Percentiles rank a stretch among this genome's conserved stretches.
Evolutionary conservation across 768 basidiomycete species (phyloP).

Genomic region (Macrolepiota fuliginosa): DNA sequence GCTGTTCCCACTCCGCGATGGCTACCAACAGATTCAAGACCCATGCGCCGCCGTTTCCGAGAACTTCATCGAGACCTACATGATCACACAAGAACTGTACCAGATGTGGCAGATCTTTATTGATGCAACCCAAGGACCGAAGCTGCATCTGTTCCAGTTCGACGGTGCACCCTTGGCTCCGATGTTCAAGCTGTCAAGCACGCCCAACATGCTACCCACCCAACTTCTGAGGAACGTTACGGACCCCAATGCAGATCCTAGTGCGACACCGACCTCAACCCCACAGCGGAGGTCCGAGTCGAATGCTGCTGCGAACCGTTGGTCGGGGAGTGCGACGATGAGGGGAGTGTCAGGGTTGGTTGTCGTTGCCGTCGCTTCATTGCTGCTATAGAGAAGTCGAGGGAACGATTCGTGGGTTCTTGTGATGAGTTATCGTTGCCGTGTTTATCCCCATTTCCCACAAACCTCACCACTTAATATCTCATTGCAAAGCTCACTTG

Average conservation of each 20-base stretch:
- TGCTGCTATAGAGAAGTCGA: slow-evolving; percentile 28
- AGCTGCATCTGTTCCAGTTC: slow-evolving; percentile 74
- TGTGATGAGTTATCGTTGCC: slow-evolving; percentile 13
- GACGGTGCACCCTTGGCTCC: slow-evolving; percentile 80
- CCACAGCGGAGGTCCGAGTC: slow-evolving; percentile 23
- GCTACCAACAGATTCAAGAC: slow-evolving; percentile 93
- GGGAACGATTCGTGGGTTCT: background rate
- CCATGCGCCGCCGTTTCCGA: slow-evolving; percentile 80
- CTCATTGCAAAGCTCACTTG: background rate
- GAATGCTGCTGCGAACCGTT: slow-evolving; percentile 23
- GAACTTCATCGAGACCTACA: slow-evolving; percentile 85
- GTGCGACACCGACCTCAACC: slow-evolving; percentile 15
- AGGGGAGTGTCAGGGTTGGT: slow-evolving; percentile 27
- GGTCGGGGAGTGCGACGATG: slow-evolving; percentile 21
- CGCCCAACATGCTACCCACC: slow-evolving; percentile 88
- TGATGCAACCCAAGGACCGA: slow-evolving; percentile 59
- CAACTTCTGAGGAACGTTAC: slow-evolving; percentile 57
- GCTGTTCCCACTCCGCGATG: slow-evolving; percentile 76
- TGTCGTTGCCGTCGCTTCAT: slow-evolving; percentile 24
- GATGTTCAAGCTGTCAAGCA: slow-evolving; percentile 58
- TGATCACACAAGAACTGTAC: slow-evolving; percentile 63
- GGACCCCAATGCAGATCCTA: slow-evolving; percentile 9
- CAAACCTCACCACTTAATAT: slow-evolving; percentile 1
- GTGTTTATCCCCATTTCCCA: slow-evolving; percentile 10
- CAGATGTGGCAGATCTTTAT: slow-evolving; percentile 66